Conservation (phyloP, 1,284 basidiomycete genomes). For the Cystobasidium slooffiae region DNA sequence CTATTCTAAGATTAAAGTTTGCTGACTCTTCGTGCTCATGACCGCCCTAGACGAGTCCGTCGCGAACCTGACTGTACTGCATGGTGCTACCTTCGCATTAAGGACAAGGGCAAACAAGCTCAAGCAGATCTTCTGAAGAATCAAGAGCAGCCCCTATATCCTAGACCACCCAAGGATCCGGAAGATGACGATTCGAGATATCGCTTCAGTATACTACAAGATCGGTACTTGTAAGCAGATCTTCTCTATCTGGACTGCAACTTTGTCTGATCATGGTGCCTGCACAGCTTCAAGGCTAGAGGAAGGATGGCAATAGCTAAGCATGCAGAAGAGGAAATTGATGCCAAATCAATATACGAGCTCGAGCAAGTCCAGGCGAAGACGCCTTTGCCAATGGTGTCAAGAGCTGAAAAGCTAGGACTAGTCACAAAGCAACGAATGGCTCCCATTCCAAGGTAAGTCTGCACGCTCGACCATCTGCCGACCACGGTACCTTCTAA, state of each 20-base stretch:
- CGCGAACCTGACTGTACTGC: conserved; percentile 35
- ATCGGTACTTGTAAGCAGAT: conserved; percentile 25
- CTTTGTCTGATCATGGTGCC: background rate
- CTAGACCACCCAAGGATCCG: background rate
- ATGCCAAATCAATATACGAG: conserved; percentile 10
- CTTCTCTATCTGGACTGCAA: background rate
- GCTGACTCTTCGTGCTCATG: background rate
- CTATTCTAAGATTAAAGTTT: background rate
- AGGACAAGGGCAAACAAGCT: conserved; percentile 29
- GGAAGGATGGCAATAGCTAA: conserved; percentile 31
- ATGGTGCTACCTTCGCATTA: conserved; percentile 35
- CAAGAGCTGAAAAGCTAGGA: conserved; percentile 22
- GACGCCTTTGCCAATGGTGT: conserved; percentile 14
- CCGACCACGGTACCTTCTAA: background rate
- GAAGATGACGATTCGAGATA: conserved; percentile 30
- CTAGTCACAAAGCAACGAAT: background rate
- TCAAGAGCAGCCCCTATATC: conserved; percentile 6
- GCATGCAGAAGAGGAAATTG: conserved; percentile 15
- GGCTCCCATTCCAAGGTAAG: conserved; percentile 9
- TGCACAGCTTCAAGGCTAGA: conserved; percentile 24
- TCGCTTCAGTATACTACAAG: conserved; percentile 20
- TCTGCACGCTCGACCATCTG: background rate
- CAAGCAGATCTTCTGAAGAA: background rate
- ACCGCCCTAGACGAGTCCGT: conserved; percentile 8
- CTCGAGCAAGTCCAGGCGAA: conserved; percentile 13